A percentile compares a stretch with the other conserved stretches of the same genome.
Conservation (phyloP, 148 eudicot genomes). For the Rhododendron henanense region DNA sequence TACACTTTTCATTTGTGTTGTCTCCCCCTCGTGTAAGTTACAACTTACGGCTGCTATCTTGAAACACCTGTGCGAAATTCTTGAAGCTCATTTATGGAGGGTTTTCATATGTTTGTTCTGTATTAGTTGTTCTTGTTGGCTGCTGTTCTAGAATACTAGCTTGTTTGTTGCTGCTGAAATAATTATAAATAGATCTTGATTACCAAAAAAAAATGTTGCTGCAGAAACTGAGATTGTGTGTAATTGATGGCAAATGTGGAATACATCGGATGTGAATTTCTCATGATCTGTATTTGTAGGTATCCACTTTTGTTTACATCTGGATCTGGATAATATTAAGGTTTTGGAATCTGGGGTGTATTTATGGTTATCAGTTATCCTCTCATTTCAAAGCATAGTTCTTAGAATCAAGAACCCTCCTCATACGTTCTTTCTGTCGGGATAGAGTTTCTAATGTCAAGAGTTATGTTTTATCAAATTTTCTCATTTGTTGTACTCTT, state of each 20-base stretch:
- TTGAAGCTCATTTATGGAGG: neutral
- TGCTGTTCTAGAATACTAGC: neutral
- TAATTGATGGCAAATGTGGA: neutral
- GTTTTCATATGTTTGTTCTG: neutral
- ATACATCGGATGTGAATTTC: neutral
- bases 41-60: neutral
- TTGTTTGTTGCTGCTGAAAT: neutral
- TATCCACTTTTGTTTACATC: neutral
- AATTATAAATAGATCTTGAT: neutral
- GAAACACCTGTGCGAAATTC: neutral
- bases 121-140: neutral
- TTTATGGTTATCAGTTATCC: neutral
- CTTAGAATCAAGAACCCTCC: neutral
- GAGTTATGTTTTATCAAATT: neutral
- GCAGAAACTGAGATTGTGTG: neutral
- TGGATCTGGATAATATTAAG: neutral
- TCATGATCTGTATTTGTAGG: neutral
- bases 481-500: conserved; percentile 6
- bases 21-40: neutral
- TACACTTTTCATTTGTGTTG: neutral
- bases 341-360: neutral
- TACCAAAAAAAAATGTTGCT: neutral
- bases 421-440: neutral
- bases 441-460: neutral
- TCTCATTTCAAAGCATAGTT: neutral